phyloP scores from a whole-genome alignment of 768 basidiomycete genomes.

The Lactifluus pinguis region DNA sequence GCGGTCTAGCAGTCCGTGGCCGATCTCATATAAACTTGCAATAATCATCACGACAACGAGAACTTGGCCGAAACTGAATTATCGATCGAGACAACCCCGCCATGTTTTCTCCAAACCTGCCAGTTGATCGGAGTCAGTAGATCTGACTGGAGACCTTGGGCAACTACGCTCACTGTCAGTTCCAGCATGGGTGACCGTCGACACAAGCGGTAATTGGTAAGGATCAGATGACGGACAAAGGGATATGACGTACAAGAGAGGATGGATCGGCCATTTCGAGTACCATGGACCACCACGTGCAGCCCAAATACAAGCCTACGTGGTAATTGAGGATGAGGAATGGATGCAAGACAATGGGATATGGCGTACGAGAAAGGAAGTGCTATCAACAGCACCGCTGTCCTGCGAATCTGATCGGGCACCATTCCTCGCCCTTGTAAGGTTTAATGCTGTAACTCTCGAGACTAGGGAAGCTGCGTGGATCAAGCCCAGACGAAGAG shows the following conservation, averaged over 20 bases:
- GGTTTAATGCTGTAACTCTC: conserved; percentile 88
- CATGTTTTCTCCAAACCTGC: neutral
- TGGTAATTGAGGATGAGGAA: too few species aligned
- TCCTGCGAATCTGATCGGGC: too few species aligned
- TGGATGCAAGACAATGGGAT: too few species aligned
- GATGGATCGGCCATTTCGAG: neutral
- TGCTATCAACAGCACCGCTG: too few species aligned
- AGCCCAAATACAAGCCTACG: too few species aligned
- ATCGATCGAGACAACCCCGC: neutral
- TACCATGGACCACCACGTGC: neutral
- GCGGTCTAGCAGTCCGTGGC: too few species aligned
- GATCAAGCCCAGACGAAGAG: conserved; percentile 70
- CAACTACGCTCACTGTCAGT: neutral
- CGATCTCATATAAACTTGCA: conserved; percentile 2
- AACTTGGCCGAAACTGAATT: conserved; percentile 5
- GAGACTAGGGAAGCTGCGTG: conserved; percentile 86
- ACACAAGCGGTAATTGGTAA: too few species aligned
- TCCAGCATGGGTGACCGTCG: conserved; percentile 6
- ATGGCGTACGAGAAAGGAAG: too few species aligned
- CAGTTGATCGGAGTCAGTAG: neutral
- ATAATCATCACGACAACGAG: conserved; percentile 12
- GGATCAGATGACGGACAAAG: too few species aligned
- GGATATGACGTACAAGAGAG: conserved; percentile 4
- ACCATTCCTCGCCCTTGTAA: conserved; percentile 20
- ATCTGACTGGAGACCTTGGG: neutral